Conservation (phyloP, 1,284 basidiomycete species). For the Coniferiporia weirii region DNA sequence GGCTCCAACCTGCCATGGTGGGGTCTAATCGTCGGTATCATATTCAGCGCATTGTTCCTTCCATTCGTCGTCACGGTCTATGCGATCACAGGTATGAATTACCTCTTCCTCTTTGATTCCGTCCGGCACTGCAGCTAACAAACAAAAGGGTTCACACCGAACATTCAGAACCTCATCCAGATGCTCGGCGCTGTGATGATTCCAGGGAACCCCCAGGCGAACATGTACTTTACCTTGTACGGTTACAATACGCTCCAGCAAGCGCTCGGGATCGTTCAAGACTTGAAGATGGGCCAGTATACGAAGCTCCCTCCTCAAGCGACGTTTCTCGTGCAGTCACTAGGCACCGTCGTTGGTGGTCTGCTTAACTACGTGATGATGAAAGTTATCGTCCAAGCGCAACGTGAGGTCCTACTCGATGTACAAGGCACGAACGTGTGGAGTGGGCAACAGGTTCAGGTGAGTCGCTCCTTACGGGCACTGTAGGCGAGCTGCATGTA, state of each 20-base stretch:
- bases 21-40: conserved; percentile 29
- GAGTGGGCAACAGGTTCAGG: conserved; percentile 30
- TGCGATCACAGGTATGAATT: conserved; percentile 16
- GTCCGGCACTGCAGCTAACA: no score
- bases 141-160: conserved; percentile 18
- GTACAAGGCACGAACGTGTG: conserved; percentile 40
- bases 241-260: conserved; percentile 22
- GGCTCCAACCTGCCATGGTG: conserved; percentile 50
- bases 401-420: conserved; percentile 33
- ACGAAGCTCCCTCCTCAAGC: conserved; percentile 45
- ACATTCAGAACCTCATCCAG: conserved; percentile 25
- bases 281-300: conserved; percentile 49
- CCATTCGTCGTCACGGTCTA: conserved; percentile 13
- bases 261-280: conserved; percentile 29
- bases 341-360: conserved; percentile 32
- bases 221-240: conserved; percentile 34
- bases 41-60: conserved; percentile 12
- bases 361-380: conserved; percentile 26
- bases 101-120: no score
- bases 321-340: conserved; percentile 39
- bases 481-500: background rate
- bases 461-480: background rate
- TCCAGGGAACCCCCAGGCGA: conserved; percentile 39
- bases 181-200: conserved; percentile 37
- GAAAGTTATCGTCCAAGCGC: conserved; percentile 25